A percentile compares a stretch with the other conserved stretches of the same genome.
Evolutionary conservation across 2,329 filamentous ascomycete genomes (phyloP).

Genomic region (Sporothrix euskadiensis): DNA sequence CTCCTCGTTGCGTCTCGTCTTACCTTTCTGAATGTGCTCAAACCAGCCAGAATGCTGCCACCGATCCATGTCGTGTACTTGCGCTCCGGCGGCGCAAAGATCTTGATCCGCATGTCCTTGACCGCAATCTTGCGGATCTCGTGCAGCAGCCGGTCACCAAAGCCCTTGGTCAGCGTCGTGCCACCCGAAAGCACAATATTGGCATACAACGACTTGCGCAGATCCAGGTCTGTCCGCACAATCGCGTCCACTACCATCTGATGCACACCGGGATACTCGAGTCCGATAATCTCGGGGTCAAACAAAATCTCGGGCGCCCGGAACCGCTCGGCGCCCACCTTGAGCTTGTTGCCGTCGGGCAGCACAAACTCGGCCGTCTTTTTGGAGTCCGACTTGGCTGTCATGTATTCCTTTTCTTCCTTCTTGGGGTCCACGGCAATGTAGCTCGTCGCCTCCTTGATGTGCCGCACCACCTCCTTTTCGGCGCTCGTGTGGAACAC

Average conservation of each 20-base stretch:
- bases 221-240: constrained; percentile 89
- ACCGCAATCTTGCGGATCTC: constrained; percentile 93
- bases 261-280: constrained; percentile 95
- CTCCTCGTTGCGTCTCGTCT: constrained; percentile 35
- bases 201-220: constrained; percentile 88
- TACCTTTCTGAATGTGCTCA: constrained; percentile 98
- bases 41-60: constrained; percentile 90
- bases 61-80: constrained; percentile 99
- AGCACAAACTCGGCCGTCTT: constrained; percentile 85
- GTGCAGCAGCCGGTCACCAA: constrained; percentile 86
- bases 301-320: constrained; percentile 96
- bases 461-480: constrained; percentile 96
- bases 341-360: constrained; percentile 90
- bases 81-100: constrained; percentile 93
- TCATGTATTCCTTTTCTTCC: constrained; percentile 95
- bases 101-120: constrained; percentile 99
- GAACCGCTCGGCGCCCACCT: constrained; percentile 92
- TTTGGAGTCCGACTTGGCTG: constrained; percentile 71
- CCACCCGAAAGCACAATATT: constrained; percentile 98
- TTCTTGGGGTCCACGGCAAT: constrained; percentile 86
- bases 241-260: constrained; percentile 98
- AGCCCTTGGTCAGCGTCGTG: constrained; percentile 94
- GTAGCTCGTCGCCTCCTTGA: constrained; percentile 94
- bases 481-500: constrained; percentile 97
- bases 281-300: constrained; percentile 92